Conservation (phyloP, 208 protist genomes). For the Leishmania gerbilli region DNA sequence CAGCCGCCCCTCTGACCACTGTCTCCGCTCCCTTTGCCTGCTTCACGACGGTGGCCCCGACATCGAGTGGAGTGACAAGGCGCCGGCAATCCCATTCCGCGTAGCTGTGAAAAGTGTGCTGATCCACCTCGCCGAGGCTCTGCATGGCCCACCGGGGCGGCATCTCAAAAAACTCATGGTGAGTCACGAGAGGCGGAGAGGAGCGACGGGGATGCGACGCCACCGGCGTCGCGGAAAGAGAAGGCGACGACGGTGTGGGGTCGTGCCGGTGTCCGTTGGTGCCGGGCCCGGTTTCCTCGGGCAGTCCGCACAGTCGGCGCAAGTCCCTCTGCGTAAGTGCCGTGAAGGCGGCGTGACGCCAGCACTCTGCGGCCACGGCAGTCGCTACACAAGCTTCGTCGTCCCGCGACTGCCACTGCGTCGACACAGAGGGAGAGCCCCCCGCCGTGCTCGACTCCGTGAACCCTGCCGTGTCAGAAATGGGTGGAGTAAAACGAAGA, state of each 20-base stretch:
- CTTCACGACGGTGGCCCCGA: constrained; percentile 29
- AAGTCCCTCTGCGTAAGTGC: constrained; percentile 16
- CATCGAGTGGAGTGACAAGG: constrained; percentile 52
- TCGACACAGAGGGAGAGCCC: background rate
- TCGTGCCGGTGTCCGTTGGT: background rate
- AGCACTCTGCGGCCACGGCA: constrained; percentile 22
- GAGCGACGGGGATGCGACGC: background rate
- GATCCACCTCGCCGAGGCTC: constrained; percentile 41
- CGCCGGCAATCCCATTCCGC: constrained; percentile 14
- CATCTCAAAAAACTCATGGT: constrained; percentile 50
- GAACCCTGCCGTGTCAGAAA: background rate
- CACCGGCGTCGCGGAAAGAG: background rate
- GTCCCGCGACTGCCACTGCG: constrained; percentile 15
- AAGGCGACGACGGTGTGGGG: background rate
- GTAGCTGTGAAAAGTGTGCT: background rate
- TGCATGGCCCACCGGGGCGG: constrained; percentile 74
- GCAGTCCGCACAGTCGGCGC: constrained; percentile 9
- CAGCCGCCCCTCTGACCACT: too few species aligned
- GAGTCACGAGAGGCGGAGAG: constrained; percentile 12
- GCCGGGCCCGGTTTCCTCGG: background rate
- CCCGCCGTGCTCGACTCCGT: background rate
- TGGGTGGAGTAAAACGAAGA: background rate
- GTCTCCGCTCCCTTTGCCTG: background rate
- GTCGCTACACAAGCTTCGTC: constrained; percentile 5
- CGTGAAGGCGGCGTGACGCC: constrained; percentile 24